These are phyloP conservation scores for Fusarium hostae DNA, from an alignment of 2,329 filamentous ascomycete species.

Conservation along the genomic window DNA sequence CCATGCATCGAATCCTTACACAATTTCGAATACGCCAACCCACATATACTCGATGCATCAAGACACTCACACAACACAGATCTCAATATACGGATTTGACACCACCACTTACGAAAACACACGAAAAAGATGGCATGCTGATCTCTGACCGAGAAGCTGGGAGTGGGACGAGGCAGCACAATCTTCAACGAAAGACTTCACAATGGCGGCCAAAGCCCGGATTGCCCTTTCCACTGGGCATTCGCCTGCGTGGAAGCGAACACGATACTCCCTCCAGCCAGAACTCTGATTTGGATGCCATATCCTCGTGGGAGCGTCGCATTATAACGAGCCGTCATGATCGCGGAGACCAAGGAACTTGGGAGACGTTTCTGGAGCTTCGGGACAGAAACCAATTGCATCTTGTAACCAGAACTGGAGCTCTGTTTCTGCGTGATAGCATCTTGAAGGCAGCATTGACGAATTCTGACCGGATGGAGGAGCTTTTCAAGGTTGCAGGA, in stretches of 20 bases:
- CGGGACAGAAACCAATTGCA: constrained; percentile 21
- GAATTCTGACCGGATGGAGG: constrained; percentile 39
- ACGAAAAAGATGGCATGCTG: neutral
- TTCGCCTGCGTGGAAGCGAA: constrained; percentile 5
- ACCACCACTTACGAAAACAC: constrained; percentile 11
- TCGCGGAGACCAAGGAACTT: constrained; percentile 42
- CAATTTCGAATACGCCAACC: constrained; percentile 24
- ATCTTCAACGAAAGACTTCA: constrained; percentile 23
- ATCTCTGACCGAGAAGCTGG: constrained; percentile 14
- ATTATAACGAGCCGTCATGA: constrained; percentile 33
- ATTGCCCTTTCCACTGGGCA: constrained; percentile 15
- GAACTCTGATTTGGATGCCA: constrained; percentile 11
- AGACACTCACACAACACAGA: constrained; percentile 3
- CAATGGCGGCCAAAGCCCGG: constrained; percentile 26
- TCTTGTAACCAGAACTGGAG: constrained; percentile 37
- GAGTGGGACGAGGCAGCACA: constrained; percentile 3
- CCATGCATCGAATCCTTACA: constrained; percentile 46
- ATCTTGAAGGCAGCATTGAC: constrained; percentile 47
- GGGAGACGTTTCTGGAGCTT: constrained; percentile 45
- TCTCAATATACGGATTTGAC: constrained; percentile 33
- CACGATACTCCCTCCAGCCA: neutral
- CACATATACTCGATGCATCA: constrained; percentile 14
- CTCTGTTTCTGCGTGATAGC: constrained; percentile 45
- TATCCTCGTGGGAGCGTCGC: constrained; percentile 34
- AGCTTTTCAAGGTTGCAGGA: constrained; percentile 44